A percentile compares a stretch with the other conserved stretches of the same genome.
These are phyloP conservation scores for Fusarium austroafricanum DNA, from an alignment of 2,329 filamentous ascomycete species.

Conservation along the genomic window DNA sequence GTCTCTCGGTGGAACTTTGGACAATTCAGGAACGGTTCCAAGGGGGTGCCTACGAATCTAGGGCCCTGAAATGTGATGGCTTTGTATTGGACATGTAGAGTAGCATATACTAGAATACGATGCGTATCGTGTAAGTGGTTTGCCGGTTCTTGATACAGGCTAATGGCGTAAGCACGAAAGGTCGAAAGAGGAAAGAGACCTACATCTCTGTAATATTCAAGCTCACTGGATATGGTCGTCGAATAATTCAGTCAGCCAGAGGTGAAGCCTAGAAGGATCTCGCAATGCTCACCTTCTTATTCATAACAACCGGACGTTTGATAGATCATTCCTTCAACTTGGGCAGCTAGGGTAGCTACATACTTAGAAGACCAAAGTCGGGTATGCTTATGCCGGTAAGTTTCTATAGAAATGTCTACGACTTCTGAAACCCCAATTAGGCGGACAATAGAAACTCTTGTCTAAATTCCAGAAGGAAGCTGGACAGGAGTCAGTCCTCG, in stretches of 20 bases:
- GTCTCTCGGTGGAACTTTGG: conserved; percentile 11
- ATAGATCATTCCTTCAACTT: background rate
- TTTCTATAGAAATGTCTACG: background rate
- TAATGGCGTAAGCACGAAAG: background rate
- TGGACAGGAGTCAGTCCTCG: background rate
- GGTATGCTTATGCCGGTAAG: background rate
- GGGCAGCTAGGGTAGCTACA: too few relatives aligned
- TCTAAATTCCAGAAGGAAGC: background rate
- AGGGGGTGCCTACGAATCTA: conserved; percentile 5
- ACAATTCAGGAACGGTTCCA: conserved; percentile 21
- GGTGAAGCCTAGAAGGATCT: too few relatives aligned
- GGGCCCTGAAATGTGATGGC: conserved; percentile 2
- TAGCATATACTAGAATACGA: background rate
- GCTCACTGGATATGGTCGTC: background rate
- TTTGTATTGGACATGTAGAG: background rate
- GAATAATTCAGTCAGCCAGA: background rate
- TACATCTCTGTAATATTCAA: background rate
- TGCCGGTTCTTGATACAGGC: background rate
- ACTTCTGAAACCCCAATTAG: background rate
- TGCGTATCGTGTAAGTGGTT: conserved; percentile 10
- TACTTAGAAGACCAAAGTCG: too few relatives aligned
- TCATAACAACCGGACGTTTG: background rate
- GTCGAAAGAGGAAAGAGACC: background rate
- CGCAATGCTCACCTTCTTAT: background rate
- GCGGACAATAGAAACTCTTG: background rate